Conservation (phyloP, 495 filamentous ascomycete species). For the Hypomontagnella submonticulosa region DNA sequence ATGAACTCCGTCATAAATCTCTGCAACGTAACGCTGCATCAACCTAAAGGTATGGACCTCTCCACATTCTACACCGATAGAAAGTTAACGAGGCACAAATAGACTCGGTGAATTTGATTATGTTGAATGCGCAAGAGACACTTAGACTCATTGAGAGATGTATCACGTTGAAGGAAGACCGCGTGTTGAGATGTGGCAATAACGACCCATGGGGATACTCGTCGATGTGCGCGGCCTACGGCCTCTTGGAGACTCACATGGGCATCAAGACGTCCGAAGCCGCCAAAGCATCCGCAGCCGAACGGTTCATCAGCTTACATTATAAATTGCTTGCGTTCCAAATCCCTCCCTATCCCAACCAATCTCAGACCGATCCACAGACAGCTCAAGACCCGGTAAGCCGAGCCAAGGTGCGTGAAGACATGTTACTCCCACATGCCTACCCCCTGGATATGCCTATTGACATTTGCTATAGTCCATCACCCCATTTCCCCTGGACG, state of each 20-base stretch:
- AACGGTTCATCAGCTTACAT: conserved; percentile 48
- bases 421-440: background rate
- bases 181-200: conserved; percentile 47
- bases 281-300: conserved; percentile 46
- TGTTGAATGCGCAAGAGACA: conserved; percentile 46
- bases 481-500: conserved; percentile 33
- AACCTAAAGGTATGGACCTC: conserved; percentile 52
- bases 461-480: conserved; percentile 36
- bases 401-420: conserved; percentile 33
- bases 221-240: conserved; percentile 49
- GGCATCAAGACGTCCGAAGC: conserved; percentile 46
- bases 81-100: conserved; percentile 26
- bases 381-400: conserved; percentile 31
- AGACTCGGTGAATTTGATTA: conserved; percentile 46
- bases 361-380: conserved; percentile 28
- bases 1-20: conserved; percentile 49
- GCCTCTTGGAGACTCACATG: conserved; percentile 50
- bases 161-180: conserved; percentile 49
- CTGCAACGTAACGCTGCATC: conserved; percentile 60
- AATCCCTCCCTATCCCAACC: conserved; percentile 48
- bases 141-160: conserved; percentile 49
- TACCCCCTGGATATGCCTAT: background rate
- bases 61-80: background rate
- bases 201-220: conserved; percentile 51
- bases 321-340: conserved; percentile 56